Base-by-base conservation (phyloP, 495 filamentous ascomycete genomes). In the Penicillium canescens region DNA sequence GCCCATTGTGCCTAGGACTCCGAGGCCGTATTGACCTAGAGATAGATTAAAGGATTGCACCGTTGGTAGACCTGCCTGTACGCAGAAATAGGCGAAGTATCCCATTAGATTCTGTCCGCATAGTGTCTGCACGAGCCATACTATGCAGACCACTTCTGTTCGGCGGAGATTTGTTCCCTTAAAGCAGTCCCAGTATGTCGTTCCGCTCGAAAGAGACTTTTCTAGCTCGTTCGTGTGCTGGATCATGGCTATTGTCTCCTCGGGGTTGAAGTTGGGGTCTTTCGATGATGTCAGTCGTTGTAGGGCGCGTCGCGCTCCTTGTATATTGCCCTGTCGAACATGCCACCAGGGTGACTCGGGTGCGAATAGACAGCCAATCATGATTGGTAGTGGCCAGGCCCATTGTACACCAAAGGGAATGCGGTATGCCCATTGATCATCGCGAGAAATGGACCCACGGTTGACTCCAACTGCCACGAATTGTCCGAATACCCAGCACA, bases 331-430 rank as follows among this genome's bases (percentile, higher is more conserved):
- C 57, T 79, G 81, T 3, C 86, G 79, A 42, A 91, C 83, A 13
- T 87, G 78, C 86, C 87, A 89, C 86, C 85, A 90, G 0, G 88
- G 87, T 0, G 76, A 82, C 64, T 91, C 88, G 3, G 88, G 88
- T 1, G 84, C 85, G 33, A 87, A 78, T 26, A 75, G 72, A 61
- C 85, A 79, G 35, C 82, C 82, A 38, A 86, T 69, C 33, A 86
- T 75, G 9, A 90, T 78, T 3, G 87, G 85, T 1, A 85, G 66
- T 0, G 86, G 85, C 84, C 86, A 90, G 63, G 87, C 82, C 87
- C 87, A 90, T 66, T 91, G 87, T 4, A 89, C 63, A 5, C 80
- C 82, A 54, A 87, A 89, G 0, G 83, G 81, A 43, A 82, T 79
- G 13, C 81, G 75, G 61, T 84, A 86, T 3, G 76, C 75, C 83